phyloP scores from a whole-genome alignment of 2,329 filamentous ascomycete species.

The Teratosphaeria pseudoeucalypti region DNA sequence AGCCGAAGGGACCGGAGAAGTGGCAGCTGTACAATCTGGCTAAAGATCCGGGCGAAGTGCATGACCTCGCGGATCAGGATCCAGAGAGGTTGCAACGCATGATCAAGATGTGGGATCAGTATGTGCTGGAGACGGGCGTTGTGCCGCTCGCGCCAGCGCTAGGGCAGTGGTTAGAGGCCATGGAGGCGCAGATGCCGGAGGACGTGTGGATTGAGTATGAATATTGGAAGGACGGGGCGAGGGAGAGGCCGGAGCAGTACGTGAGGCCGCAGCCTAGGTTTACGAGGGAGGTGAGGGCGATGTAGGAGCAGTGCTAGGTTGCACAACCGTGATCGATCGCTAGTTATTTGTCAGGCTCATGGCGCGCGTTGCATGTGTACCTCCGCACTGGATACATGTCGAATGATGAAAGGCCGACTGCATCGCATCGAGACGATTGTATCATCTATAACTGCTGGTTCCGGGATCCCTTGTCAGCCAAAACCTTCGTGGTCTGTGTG shows the following conservation, averaged over 20 bases:
- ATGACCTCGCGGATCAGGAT: conserved; percentile 27
- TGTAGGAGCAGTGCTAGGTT: conserved; percentile 2
- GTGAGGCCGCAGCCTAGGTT: conserved; percentile 23
- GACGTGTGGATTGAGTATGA: conserved; percentile 58
- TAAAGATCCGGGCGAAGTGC: conserved; percentile 41
- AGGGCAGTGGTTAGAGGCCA: conserved; percentile 48
- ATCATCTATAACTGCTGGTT: too few species aligned
- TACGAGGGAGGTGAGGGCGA: conserved; percentile 14
- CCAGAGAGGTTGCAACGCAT: conserved; percentile 38
- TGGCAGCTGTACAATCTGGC: conserved; percentile 49
- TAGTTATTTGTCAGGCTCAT: not conserved
- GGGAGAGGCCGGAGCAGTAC: conserved; percentile 29
- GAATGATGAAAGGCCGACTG: too few species aligned
- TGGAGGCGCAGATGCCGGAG: conserved; percentile 55
- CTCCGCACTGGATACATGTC: too few species aligned
- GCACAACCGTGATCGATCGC: not conserved
- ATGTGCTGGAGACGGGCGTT: conserved; percentile 49
- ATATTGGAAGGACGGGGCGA: conserved; percentile 48
- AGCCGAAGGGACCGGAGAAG: conserved; percentile 44
- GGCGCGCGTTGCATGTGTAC: conserved; percentile 1
- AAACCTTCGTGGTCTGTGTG: too few species aligned
- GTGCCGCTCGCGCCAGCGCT: conserved; percentile 50
- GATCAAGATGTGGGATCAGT: conserved; percentile 47
- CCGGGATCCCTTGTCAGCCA: too few species aligned
- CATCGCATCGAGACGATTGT: too few species aligned